Evolutionary conservation across 345 rosid genomes (phyloP).

Genomic region (Adansonia digitata): DNA sequence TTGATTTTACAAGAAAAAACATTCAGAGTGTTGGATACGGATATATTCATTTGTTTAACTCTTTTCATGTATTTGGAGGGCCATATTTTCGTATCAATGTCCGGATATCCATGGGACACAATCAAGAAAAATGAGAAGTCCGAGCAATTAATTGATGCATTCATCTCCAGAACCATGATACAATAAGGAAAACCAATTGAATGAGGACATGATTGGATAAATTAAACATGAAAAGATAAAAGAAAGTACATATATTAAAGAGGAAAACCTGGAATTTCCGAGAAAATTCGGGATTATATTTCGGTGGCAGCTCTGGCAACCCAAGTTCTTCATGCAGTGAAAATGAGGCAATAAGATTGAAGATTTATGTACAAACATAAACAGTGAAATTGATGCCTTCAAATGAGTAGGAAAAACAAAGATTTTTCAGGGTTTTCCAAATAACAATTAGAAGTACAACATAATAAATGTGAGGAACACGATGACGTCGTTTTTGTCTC

Average conservation of each 20-base stretch:
- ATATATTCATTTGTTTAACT: too few species aligned
- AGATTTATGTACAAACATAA: slow-evolving; percentile 24
- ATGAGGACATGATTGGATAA: not conserved
- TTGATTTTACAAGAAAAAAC: too few species aligned
- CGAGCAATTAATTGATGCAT: too few species aligned
- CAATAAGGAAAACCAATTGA: not conserved
- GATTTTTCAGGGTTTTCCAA: not conserved
- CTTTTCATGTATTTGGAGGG: too few species aligned
- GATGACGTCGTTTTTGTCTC: slow-evolving; percentile 4
- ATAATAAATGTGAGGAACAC: not conserved
- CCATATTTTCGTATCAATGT: too few species aligned
- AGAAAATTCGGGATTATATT: not conserved
- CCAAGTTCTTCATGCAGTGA: slow-evolving; percentile 4
- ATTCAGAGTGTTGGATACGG: too few species aligned
- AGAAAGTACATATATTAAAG: not conserved
- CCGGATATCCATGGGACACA: too few species aligned
- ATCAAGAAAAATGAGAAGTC: too few species aligned
- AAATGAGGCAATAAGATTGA: slow-evolving; percentile 5
- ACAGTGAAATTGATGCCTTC: not conserved
- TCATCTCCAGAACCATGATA: not conserved
- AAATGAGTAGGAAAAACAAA: not conserved
- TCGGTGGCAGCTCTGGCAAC: not conserved
- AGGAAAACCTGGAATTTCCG: not conserved
- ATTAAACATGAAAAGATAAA: not conserved
- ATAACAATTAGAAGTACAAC: slow-evolving; percentile 14